Base-by-base conservation (phyloP, 352 stramenopile genomes). In the Plasmopara halstedii region DNA sequence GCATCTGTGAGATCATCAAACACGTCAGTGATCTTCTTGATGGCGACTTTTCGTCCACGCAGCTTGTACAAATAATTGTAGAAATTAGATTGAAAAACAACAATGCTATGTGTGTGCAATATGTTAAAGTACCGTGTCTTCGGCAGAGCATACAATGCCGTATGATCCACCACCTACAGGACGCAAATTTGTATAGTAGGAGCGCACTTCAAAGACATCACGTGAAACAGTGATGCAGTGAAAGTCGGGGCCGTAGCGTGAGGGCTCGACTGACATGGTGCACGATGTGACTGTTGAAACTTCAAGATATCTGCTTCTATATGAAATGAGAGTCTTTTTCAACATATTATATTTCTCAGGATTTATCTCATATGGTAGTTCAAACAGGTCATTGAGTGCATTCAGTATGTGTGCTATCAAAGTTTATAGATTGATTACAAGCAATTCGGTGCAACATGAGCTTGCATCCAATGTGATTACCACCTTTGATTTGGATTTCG, bases 1-100 rank as follows among this genome's bases (percentile, higher is more conserved):
- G 88, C 88, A 46, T 97, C 88, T 18, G 88, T 87, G 31, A 97
- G 71, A 54, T 96, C 85, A 31, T 91, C 68, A 49, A 96, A 96
- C n/a, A 91, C 82, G 58, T 95, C 80, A 2, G 81, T 91, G 62
- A 97, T 93, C 62, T 96, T 96, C 65, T 95, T 95, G 53, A 96
- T 95, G 20, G 86, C 83, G 29, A 95, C 80, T 52, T 90, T 90
- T 41, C 81, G 76, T 14, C 77, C 81, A 7, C 83, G 81, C 4
- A 93, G 39, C 83, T 95, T 43, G 21, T 47, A 50, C 50, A 29
- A 14, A 32, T 11, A 22, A 26, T n/a, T 20, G 58, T 4, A 46
- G 29, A 20, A 32, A 42, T 41, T 19, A 39, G 32, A 33, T 54
- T 6, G 26, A 31, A 11, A 11, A 6, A 31, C 11, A 31, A 6